phyloP scores from a whole-genome alignment of 140 eudicot species.

The Anethum foeniculum region DNA sequence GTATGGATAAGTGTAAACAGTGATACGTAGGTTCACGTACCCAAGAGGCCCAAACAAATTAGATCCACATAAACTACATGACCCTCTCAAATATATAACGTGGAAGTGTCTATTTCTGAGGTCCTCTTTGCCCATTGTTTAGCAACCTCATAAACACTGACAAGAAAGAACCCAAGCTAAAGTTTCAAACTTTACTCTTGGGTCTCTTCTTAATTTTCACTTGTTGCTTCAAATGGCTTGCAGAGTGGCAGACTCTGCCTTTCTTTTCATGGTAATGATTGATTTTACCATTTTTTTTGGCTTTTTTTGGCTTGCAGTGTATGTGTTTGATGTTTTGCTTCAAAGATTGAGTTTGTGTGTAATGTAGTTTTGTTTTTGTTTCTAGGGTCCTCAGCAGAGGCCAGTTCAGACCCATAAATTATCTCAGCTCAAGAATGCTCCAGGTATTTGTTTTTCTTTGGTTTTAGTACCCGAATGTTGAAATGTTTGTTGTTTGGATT shows the following conservation, averaged over 20 bases:
- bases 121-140: conserved; percentile 4
- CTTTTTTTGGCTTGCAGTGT: background rate
- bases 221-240: conserved; percentile 48
- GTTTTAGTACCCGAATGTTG: background rate
- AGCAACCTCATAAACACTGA: background rate
- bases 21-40: background rate
- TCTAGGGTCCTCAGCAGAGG: conserved; percentile 30
- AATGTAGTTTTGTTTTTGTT: background rate
- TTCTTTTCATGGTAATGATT: conserved; percentile 37
- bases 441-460: conserved; percentile 27
- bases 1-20: conserved; percentile 1
- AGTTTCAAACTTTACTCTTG: background rate
- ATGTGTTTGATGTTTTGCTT: conserved; percentile 3
- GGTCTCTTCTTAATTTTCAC: background rate
- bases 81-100: background rate
- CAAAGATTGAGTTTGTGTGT: background rate
- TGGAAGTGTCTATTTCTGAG: background rate
- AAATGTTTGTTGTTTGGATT: background rate
- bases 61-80: background rate
- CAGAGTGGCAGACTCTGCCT: conserved; percentile 36
- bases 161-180: background rate
- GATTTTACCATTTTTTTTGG: background rate
- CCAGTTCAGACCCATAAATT: conserved; percentile 24
- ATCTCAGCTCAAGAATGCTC: conserved; percentile 21
- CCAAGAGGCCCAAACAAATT: conserved; percentile 6